Evolutionary conservation across 2,329 filamentous ascomycete species (phyloP).

Genomic region (Venturia oleaginea): DNA sequence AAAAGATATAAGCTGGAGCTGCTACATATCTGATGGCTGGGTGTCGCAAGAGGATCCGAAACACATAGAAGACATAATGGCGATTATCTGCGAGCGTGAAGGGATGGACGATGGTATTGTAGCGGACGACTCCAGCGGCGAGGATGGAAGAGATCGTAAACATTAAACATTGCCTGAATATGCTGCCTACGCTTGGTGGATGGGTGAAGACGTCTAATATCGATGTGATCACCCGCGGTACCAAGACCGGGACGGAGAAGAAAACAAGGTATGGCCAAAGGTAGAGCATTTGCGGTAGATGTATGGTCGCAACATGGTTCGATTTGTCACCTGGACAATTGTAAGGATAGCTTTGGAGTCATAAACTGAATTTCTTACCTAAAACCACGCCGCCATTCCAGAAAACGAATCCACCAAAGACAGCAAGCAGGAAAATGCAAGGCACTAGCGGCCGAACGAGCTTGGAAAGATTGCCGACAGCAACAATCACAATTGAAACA

Average conservation of each 20-base stretch:
- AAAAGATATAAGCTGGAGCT: conserved; percentile 60
- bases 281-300: conserved; percentile 88
- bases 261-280: conserved; percentile 85
- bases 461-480: conserved; percentile 33
- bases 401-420: conserved; percentile 66
- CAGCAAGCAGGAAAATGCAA: conserved; percentile 51
- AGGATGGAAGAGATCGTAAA: conserved; percentile 10
- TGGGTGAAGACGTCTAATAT: neutral
- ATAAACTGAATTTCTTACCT: conserved; percentile 41
- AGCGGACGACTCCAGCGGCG: conserved; percentile 50
- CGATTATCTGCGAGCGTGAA: conserved; percentile 95
- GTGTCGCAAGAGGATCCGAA: conserved; percentile 66
- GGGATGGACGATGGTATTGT: conserved; percentile 90
- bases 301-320: conserved; percentile 83
- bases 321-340: conserved; percentile 70
- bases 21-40: conserved; percentile 56
- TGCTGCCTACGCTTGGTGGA: conserved; percentile 16
- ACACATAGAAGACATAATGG: conserved; percentile 96
- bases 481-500: conserved; percentile 55
- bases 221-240: conserved; percentile 40
- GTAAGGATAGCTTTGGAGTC: neutral
- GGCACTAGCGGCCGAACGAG: conserved; percentile 45
- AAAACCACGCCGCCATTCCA: conserved; percentile 92
- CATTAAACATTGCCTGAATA: neutral
- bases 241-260: conserved; percentile 73